These are phyloP conservation scores for Termitomyces sp. DNA, from an alignment of 768 basidiomycete species.

Conservation along the genomic window DNA sequence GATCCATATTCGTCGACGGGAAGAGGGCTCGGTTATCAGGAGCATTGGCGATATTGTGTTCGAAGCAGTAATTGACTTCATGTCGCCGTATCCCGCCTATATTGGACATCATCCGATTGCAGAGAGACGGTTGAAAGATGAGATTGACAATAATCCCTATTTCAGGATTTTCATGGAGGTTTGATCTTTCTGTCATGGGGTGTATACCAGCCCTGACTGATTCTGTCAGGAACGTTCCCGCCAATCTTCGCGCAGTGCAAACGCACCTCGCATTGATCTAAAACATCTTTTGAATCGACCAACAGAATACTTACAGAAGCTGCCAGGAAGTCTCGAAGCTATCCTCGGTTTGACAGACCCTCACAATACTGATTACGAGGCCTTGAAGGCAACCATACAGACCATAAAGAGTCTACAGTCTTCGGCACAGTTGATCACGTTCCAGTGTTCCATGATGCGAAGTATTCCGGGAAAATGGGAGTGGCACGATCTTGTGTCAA, in stretches of 20 bases:
- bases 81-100: constrained; percentile 79
- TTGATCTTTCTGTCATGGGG: constrained; percentile 15
- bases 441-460: constrained; percentile 84
- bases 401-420: constrained; percentile 79
- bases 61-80: constrained; percentile 81
- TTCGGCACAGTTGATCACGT: constrained; percentile 78
- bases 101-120: constrained; percentile 79
- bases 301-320: constrained; percentile 76
- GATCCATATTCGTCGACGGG: constrained; percentile 78
- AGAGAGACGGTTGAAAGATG: constrained; percentile 83
- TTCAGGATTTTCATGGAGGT: constrained; percentile 88
- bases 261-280: constrained; percentile 47
- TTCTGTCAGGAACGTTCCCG: constrained; percentile 34
- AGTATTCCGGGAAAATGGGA: constrained; percentile 78
- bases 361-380: constrained; percentile 79
- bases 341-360: constrained; percentile 76
- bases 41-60: constrained; percentile 87
- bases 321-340: constrained; percentile 80
- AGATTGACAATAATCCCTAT: constrained; percentile 73
- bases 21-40: constrained; percentile 77
- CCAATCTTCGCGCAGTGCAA: constrained; percentile 29
- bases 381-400: constrained; percentile 73
- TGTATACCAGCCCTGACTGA: neutral
- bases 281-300: constrained; percentile 80
- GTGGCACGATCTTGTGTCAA: constrained; percentile 82